These are phyloP conservation scores for Salvia hispanica DNA, from an alignment of 257 asterid genomes.

Conservation along the genomic window DNA sequence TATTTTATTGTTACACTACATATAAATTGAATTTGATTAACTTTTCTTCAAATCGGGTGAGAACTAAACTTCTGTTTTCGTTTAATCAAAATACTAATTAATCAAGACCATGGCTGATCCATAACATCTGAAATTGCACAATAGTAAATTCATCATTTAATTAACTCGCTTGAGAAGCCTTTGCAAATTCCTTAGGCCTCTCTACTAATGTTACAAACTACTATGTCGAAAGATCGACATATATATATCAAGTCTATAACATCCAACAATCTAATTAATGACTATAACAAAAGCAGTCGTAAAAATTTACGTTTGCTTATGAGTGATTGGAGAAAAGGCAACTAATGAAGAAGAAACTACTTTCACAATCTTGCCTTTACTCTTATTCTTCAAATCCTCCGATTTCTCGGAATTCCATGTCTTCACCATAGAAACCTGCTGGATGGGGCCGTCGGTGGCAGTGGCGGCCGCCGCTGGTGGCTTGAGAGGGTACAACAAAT, in stretches of 20 bases:
- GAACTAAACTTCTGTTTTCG: no score
- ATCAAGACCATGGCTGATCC: no score
- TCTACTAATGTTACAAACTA: neutral
- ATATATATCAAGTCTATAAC: neutral
- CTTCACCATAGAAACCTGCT: conserved; percentile 35
- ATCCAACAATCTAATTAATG: neutral
- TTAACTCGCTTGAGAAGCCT: conserved; percentile 21
- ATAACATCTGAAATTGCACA: neutral
- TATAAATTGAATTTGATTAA: no score
- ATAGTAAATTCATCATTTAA: neutral
- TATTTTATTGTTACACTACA: no score
- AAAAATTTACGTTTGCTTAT: conserved; percentile 20
- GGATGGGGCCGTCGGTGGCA: conserved; percentile 24
- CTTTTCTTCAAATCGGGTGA: no score
- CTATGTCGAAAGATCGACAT: no score
- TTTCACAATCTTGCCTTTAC: conserved; percentile 37
- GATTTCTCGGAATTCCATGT: conserved; percentile 12
- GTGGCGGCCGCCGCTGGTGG: conserved; percentile 22
- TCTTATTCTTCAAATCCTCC: conserved; percentile 30
- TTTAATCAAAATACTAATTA: no score
- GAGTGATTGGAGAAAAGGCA: conserved; percentile 24
- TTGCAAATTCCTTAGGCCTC: neutral
- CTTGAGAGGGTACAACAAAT: conserved; percentile 40
- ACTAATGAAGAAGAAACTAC: conserved; percentile 32
- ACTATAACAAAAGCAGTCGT: neutral